phyloP scores from a whole-genome alignment of 768 basidiomycete species.

The Pisolithus microcarpus region DNA sequence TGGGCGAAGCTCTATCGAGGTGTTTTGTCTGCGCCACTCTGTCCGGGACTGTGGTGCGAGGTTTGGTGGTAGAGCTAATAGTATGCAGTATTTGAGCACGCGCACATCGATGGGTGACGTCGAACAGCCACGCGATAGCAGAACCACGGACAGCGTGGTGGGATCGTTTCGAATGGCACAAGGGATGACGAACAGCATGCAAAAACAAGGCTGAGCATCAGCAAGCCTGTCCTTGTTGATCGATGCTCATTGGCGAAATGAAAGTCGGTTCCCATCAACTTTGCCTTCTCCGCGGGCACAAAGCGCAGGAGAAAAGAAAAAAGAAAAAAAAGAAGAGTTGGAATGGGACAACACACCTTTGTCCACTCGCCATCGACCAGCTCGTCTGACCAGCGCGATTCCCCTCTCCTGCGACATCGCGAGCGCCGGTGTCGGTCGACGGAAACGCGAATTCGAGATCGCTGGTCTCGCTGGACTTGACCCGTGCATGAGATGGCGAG shows the following conservation, averaged over 20 bases:
- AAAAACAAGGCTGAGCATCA: neutral
- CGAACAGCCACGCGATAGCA: conserved; percentile 11
- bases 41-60: conserved; percentile 1
- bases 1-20: conserved; percentile 4
- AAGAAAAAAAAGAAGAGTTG: neutral
- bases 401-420: neutral
- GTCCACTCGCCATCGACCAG: conserved; percentile 16
- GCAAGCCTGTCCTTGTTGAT: neutral
- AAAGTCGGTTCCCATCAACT: conserved; percentile 1
- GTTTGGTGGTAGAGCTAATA: conserved; percentile 10
- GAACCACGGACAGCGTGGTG: neutral
- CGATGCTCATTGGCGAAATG: neutral
- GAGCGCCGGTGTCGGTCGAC: neutral
- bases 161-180: neutral
- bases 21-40: neutral
- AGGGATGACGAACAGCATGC: neutral
- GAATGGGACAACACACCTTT: conserved; percentile 14
- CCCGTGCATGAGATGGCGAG: neutral
- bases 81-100: neutral
- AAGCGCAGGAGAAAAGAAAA: neutral
- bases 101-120: conserved; percentile 7
- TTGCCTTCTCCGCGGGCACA: conserved; percentile 8
- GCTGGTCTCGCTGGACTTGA: conserved; percentile 1
- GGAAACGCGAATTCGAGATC: conserved; percentile 5
- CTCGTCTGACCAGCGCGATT: conserved; percentile 1